A percentile compares a stretch with the other conserved stretches of the same genome.
Evolutionary conservation across 768 basidiomycete genomes (phyloP).

Genomic region (Pisolithus sp.): DNA sequence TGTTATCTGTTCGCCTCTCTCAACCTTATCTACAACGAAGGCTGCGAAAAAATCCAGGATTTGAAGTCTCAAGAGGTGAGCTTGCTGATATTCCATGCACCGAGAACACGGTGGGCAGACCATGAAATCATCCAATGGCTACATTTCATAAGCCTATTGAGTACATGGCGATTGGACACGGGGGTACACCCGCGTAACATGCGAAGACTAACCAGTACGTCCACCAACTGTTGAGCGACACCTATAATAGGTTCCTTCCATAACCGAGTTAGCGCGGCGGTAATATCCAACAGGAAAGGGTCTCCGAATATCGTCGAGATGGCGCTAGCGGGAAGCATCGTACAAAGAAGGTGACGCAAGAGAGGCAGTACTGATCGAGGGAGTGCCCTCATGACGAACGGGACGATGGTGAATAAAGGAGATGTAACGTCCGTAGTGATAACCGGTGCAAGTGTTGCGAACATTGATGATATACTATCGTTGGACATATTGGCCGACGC

Average conservation of each 20-base stretch:
- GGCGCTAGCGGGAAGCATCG: slow-evolving; percentile 6
- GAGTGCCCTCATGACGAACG: slow-evolving; percentile 22
- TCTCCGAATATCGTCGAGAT: slow-evolving; percentile 16
- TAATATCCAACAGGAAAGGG: slow-evolving; percentile 8
- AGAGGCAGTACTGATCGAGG: slow-evolving; percentile 8
- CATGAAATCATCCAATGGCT: slow-evolving; percentile 50
- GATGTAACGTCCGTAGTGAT: slow-evolving; percentile 11
- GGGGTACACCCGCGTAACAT: slow-evolving; percentile 10
- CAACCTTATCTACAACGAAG: slow-evolving; percentile 32
- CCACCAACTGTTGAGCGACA: slow-evolving; percentile 5
- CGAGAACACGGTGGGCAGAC: slow-evolving; percentile 30
- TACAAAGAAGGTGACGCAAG: slow-evolving; percentile 19
- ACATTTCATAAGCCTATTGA: slow-evolving; percentile 20
- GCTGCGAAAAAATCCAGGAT: slow-evolving; percentile 37
- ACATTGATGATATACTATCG: slow-evolving; percentile 32
- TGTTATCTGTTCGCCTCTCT: slow-evolving; percentile 8
- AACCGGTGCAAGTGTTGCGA: slow-evolving; percentile 3
- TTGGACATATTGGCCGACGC: slow-evolving; percentile 43
- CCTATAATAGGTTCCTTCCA: slow-evolving; percentile 8
- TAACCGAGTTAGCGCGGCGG: slow-evolving; percentile 8
- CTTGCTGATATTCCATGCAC: slow-evolving; percentile 21
- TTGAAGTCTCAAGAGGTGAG: slow-evolving; percentile 35
- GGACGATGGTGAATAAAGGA: slow-evolving; percentile 16
- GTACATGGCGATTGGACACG: slow-evolving; percentile 12
- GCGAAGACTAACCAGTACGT: slow-evolving; percentile 26